phyloP scores from a whole-genome alignment of 129 eudicot species.

The Tanacetum coccineum region DNA sequence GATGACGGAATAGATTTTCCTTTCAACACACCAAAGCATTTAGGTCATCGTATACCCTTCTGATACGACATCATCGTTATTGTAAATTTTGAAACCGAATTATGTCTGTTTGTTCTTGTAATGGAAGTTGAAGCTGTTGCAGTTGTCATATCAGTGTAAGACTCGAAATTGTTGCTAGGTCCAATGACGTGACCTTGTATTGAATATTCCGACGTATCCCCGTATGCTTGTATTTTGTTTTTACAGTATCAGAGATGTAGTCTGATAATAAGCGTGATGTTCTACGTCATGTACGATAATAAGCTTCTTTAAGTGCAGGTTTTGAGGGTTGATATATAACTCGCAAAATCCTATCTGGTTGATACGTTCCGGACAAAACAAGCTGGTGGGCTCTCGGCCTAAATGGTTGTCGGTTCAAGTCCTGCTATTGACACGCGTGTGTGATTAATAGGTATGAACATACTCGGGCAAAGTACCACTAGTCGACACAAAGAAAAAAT shows the following conservation, averaged over 20 bases:
- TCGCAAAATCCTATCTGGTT: too few species aligned
- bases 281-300: neutral
- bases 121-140: constrained; percentile 18
- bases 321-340: too few species aligned
- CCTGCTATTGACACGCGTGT: too few species aligned
- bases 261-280: neutral
- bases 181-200: neutral
- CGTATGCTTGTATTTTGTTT: neutral
- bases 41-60: neutral
- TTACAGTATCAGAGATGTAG: neutral
- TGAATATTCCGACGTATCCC: neutral
- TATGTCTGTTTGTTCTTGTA: neutral
- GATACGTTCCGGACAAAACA: too few species aligned
- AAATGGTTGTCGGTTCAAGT: too few species aligned
- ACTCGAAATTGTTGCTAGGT: neutral
- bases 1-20: neutral
- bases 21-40: too few species aligned
- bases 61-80: neutral
- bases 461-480: neutral
- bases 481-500: too few species aligned
- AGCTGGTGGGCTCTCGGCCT: too few species aligned
- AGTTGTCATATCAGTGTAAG: constrained; percentile 5
- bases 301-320: too few species aligned
- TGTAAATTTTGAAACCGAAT: constrained; percentile 13
- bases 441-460: too few species aligned